These are phyloP conservation scores for Mediolabrus comicus DNA, from an alignment of 108 stramenopile genomes.

Conservation along the genomic window DNA sequence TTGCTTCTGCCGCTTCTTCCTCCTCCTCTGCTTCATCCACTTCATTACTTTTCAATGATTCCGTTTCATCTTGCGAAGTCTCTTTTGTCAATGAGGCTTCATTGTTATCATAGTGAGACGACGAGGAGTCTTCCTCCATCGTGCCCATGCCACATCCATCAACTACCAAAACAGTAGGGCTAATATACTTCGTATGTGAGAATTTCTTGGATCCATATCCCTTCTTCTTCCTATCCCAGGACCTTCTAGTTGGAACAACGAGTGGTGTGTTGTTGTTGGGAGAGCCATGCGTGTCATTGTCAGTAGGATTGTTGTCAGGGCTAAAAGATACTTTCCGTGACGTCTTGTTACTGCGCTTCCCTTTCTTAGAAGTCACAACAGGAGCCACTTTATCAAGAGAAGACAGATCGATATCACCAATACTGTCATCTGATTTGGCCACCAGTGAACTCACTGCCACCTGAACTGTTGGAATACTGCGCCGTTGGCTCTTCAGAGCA, in stretches of 20 bases:
- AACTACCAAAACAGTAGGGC: background rate
- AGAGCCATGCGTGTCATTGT: background rate
- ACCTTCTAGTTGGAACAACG: background rate
- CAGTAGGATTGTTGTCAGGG: background rate
- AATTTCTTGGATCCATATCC: slow-evolving; percentile 2
- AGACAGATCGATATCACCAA: too few species aligned
- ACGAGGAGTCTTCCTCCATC: background rate
- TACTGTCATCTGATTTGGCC: too few species aligned
- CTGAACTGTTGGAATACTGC: background rate
- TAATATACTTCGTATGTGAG: background rate
- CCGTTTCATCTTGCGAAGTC: too few species aligned
- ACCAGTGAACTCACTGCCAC: background rate
- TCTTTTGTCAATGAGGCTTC: background rate
- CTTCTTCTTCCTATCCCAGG: background rate
- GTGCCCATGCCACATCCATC: background rate
- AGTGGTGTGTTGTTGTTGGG: background rate
- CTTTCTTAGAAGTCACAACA: background rate
- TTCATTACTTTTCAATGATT: background rate
- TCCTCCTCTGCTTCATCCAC: background rate
- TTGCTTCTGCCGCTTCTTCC: too few species aligned
- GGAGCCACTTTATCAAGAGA: background rate
- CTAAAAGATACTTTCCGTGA: background rate
- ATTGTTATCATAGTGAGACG: background rate
- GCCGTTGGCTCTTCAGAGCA: background rate
- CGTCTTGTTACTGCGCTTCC: background rate